phyloP scores from a whole-genome alignment of 192 early-diverging fungal genomes.

The Thoreauomyces humboldtii region DNA sequence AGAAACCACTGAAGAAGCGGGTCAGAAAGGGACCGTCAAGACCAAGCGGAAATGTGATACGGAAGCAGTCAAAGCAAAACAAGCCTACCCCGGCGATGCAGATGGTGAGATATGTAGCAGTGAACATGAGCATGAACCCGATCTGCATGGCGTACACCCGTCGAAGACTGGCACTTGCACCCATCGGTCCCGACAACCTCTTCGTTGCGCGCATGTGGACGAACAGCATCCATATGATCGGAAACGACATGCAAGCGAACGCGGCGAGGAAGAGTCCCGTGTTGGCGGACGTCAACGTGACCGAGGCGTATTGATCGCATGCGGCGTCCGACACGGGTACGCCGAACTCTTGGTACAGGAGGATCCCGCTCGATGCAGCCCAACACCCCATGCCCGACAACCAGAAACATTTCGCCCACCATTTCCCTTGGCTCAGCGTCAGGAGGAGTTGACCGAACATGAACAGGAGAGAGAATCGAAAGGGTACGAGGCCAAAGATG shows the following conservation, averaged over 20 bases:
- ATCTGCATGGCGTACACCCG: slow-evolving; percentile 8
- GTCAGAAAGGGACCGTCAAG: not conserved
- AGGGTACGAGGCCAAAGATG: slow-evolving; percentile 3
- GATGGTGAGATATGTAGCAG: not conserved
- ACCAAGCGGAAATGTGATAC: not conserved
- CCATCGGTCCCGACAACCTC: not conserved
- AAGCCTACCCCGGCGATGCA: not conserved
- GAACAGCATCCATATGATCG: not conserved
- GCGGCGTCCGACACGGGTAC: not conserved
- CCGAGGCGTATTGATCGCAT: not conserved
- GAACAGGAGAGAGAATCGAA: slow-evolving; percentile 12
- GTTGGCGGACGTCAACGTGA: slow-evolving; percentile 4
- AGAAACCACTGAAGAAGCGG: not conserved
- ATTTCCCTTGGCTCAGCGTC: not conserved
- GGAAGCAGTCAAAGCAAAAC: not conserved
- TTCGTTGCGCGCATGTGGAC: not conserved
- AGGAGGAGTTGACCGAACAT: slow-evolving; percentile 13
- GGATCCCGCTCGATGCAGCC: not conserved
- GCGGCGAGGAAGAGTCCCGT: not conserved
- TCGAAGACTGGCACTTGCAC: not conserved
- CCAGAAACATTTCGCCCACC: slow-evolving; percentile 5
- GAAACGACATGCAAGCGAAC: slow-evolving; percentile 3
- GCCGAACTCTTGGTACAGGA: not conserved
- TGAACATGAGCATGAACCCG: slow-evolving; percentile 8
- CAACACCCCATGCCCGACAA: not conserved